Conservation (phyloP, 305 asterid species). For the Fraxinus greggii region DNA sequence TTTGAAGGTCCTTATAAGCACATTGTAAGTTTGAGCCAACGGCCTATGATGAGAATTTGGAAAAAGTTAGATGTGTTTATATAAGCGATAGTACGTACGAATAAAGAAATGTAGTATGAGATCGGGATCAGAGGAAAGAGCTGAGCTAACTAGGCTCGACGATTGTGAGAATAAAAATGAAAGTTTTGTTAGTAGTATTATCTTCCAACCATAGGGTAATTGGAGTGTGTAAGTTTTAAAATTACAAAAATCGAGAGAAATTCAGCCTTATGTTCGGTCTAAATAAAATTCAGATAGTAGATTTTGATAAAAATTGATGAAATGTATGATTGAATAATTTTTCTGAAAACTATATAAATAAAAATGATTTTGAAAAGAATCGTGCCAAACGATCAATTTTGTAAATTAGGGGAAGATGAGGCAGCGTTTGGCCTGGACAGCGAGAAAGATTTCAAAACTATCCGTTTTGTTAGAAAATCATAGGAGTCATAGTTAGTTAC, state of each 20-base stretch:
- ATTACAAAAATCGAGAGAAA: not conserved
- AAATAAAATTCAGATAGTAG: too few relatives aligned
- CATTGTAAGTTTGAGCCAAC: not conserved
- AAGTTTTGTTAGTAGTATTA: not conserved
- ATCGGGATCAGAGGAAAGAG: too few relatives aligned
- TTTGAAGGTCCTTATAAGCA: not conserved
- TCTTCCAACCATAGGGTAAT: not conserved
- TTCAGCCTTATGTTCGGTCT: not conserved
- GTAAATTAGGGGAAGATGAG: not conserved
- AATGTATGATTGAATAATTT: too few relatives aligned
- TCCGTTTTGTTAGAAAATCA: not conserved
- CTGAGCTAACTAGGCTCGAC: not conserved
- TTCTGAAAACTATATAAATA: not conserved
- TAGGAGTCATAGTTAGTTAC: too few relatives aligned
- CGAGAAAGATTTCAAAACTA: not conserved
- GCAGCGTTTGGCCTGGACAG: not conserved
- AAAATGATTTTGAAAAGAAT: not conserved
- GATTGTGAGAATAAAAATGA: not conserved
- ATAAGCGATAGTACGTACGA: not conserved
- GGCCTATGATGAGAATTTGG: not conserved
- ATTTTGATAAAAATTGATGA: not conserved
- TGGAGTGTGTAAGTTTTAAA: too few relatives aligned
- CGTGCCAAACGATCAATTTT: not conserved
- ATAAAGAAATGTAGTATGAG: not conserved
- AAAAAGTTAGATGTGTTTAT: not conserved